phyloP scores from a whole-genome alignment of 345 rosid genomes.

The Bruguiera sexangula region DNA sequence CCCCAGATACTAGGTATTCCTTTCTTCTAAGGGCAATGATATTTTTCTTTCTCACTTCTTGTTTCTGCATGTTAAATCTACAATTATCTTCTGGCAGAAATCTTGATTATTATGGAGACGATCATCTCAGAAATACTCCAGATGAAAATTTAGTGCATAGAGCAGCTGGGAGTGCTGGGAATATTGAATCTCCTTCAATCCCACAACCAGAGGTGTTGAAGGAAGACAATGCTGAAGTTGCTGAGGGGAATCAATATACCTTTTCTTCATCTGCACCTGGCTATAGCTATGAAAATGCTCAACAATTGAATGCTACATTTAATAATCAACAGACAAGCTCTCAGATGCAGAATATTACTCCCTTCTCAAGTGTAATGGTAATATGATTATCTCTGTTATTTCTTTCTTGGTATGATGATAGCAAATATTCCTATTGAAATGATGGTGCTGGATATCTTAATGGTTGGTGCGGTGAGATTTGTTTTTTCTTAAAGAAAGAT shows the following conservation, averaged over 20 bases:
- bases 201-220: constrained; percentile 60
- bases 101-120: constrained; percentile 70
- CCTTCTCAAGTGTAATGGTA: constrained; percentile 82
- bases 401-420: neutral
- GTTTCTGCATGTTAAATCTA: neutral
- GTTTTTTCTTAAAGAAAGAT: neutral
- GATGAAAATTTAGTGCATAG: constrained; percentile 56
- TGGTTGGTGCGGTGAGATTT: neutral
- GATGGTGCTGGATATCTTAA: neutral
- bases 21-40: neutral
- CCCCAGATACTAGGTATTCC: constrained; percentile 63
- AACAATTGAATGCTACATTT: constrained; percentile 60
- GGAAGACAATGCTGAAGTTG: constrained; percentile 57
- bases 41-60: neutral
- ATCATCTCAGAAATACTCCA: constrained; percentile 50
- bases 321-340: constrained; percentile 54
- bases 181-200: constrained; percentile 57
- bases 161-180: constrained; percentile 42
- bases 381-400: constrained; percentile 8
- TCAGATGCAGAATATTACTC: constrained; percentile 62
- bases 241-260: constrained; percentile 62
- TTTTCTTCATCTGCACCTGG: constrained; percentile 65
- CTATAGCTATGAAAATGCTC: constrained; percentile 58
- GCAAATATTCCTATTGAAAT: neutral
- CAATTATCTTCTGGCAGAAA: constrained; percentile 42